Conservation (phyloP, 371 early-diverging fungal species). For the Syncephalastrum monosporum region DNA sequence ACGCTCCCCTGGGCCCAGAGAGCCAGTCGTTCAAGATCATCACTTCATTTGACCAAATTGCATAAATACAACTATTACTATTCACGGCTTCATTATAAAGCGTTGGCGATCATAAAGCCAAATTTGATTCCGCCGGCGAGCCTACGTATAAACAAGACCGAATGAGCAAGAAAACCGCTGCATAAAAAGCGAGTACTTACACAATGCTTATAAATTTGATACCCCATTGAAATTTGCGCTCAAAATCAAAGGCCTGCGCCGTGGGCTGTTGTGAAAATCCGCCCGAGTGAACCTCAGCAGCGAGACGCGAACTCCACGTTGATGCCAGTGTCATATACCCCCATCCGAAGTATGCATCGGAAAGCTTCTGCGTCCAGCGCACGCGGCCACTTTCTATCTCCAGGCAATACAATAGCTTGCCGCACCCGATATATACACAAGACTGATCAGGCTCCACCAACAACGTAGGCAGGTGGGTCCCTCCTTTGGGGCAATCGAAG, state of each 20-base stretch:
- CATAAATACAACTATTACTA: constrained; percentile 4
- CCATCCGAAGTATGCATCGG: constrained; percentile 17
- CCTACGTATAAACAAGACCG: too few relatives aligned
- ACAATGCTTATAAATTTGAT: constrained; percentile 1
- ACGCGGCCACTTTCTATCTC: constrained; percentile 21
- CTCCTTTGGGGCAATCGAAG: constrained; percentile 32
- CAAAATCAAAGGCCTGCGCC: constrained; percentile 2
- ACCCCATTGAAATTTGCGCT: neutral
- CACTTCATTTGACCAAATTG: constrained; percentile 40
- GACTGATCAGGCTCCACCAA: constrained; percentile 22
- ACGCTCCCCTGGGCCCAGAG: constrained; percentile 53
- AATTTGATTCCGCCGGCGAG: too few relatives aligned
- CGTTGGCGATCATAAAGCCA: too few relatives aligned
- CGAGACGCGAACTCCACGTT: constrained; percentile 34
- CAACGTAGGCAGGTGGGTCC: constrained; percentile 22
- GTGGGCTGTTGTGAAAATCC: constrained; percentile 8
- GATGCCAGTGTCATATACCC: constrained; percentile 36
- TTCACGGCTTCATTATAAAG: too few relatives aligned
- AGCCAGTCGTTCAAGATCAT: constrained; percentile 34
- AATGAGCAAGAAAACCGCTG: too few relatives aligned
- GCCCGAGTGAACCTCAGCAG: constrained; percentile 19
- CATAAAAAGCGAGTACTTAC: neutral
- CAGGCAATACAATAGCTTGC: constrained; percentile 28
- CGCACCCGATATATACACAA: constrained; percentile 27
- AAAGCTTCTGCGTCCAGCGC: constrained; percentile 23